Evolutionary conservation across 768 basidiomycete genomes (phyloP).

Genomic region (Lentinus tigrinus): DNA sequence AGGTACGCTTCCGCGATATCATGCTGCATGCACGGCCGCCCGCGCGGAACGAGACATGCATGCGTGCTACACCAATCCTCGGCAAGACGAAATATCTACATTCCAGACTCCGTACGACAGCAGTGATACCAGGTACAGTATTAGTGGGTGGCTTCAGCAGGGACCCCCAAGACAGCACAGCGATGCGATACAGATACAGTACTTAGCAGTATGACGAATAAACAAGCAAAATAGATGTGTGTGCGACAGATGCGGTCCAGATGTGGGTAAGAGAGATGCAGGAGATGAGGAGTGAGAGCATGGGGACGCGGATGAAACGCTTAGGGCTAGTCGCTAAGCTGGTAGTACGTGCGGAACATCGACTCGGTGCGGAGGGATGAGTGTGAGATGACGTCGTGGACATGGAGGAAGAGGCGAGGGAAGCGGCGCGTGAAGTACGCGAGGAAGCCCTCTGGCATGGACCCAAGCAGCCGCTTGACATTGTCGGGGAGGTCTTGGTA

Average conservation of each 20-base stretch:
- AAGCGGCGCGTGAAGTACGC: constrained; percentile 93
- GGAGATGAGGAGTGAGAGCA: background rate
- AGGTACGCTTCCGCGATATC: no score
- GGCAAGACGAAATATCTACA: background rate
- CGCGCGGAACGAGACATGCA: no score
- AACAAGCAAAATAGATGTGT: background rate
- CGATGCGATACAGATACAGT: constrained; percentile 29
- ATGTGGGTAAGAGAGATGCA: background rate
- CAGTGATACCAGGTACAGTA: background rate
- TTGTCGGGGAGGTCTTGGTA: constrained; percentile 95
- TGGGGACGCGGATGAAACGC: background rate
- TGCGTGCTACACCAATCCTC: no score
- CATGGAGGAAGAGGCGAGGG: constrained; percentile 88
- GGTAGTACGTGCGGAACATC: constrained; percentile 91
- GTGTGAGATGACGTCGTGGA: constrained; percentile 76
- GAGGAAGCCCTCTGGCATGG: constrained; percentile 91
- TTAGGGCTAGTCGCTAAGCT: constrained; percentile 48
- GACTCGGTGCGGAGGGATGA: constrained; percentile 77
- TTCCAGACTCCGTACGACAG: background rate
- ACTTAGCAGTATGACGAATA: constrained; percentile 17
- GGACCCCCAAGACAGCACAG: constrained; percentile 6
- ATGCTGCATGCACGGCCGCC: no score
- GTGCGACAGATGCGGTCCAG: background rate
- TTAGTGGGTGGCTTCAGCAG: background rate
- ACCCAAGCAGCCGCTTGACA: constrained; percentile 83